These are phyloP conservation scores for Thermothielavioides terrestris DNA, from an alignment of 495 filamentous ascomycete genomes.

Conservation along the genomic window DNA sequence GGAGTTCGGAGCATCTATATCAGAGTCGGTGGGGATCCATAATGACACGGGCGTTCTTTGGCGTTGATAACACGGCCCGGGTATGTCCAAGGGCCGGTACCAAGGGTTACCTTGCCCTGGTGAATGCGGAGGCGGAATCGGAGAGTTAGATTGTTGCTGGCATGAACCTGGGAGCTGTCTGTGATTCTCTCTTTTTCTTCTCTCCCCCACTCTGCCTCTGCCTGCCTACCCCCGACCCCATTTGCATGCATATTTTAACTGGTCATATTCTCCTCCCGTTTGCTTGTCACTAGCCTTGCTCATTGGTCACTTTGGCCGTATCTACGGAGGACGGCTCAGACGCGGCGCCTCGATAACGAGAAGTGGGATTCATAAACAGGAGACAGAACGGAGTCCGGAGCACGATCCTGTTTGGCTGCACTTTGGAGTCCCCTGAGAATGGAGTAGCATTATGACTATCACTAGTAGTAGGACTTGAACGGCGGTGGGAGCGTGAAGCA, in stretches of 20 bases:
- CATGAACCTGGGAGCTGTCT: not conserved
- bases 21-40: too few species aligned
- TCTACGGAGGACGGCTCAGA: not conserved
- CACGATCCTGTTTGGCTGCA: conserved; percentile 1
- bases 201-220: not conserved
- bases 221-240: not conserved
- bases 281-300: not conserved
- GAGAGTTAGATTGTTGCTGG: not conserved
- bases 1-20: too few species aligned
- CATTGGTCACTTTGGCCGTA: not conserved
- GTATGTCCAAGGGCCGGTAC: too few species aligned
- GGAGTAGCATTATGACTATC: not conserved
- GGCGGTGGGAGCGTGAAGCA: too few species aligned
- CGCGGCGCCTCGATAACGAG: conserved; percentile 2
- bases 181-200: not conserved
- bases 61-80: too few species aligned
- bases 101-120: too few species aligned
- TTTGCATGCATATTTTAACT: not conserved
- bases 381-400: conserved; percentile 10
- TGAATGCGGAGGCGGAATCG: too few species aligned
- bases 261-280: not conserved
- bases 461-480: too few species aligned
- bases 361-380: not conserved
- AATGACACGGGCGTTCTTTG: not conserved
- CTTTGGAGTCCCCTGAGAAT: conserved; percentile 6